These are phyloP conservation scores for Globisporangium cylindrosporum DNA, from an alignment of 352 stramenopile species.

Conservation along the genomic window DNA sequence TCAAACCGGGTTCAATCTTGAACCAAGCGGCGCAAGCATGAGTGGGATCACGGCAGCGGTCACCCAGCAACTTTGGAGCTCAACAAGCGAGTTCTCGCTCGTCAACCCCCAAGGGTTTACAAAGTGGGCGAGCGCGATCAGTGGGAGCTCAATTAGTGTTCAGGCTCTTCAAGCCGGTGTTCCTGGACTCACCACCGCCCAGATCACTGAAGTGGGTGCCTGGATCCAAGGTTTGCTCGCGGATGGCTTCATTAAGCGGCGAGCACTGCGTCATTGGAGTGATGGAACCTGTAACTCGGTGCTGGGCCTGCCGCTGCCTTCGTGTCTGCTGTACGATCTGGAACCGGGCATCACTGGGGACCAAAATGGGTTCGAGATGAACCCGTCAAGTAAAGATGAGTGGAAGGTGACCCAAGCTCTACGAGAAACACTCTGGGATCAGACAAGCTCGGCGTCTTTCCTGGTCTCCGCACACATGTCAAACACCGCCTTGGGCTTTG, in stretches of 20 bases:
- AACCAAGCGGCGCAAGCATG: constrained; percentile 22
- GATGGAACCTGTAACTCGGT: constrained; percentile 55
- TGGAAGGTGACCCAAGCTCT: constrained; percentile 22
- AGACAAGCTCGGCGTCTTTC: constrained; percentile 34
- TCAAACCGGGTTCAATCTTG: constrained; percentile 55
- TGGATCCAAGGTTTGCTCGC: constrained; percentile 44
- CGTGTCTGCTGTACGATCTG: constrained; percentile 53
- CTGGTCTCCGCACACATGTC: constrained; percentile 31
- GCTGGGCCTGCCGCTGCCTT: constrained; percentile 30
- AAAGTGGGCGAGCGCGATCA: constrained; percentile 36
- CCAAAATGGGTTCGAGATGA: constrained; percentile 67
- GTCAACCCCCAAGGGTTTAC: constrained; percentile 43
- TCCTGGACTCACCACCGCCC: constrained; percentile 25
- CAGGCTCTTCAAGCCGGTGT: constrained; percentile 22
- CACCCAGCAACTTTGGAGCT: constrained; percentile 46
- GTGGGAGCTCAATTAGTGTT: constrained; percentile 11
- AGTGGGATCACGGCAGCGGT: constrained; percentile 33
- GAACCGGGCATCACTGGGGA: constrained; percentile 47
- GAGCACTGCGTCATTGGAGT: constrained; percentile 60
- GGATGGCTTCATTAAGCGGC: constrained; percentile 44
- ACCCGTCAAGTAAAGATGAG: constrained; percentile 22
- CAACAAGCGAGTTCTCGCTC: constrained; percentile 37
- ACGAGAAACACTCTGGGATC: constrained; percentile 35
- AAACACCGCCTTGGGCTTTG: constrained; percentile 31
- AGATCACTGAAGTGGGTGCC: constrained; percentile 34